Base-by-base conservation (phyloP, 306 rosid species). In the Elaeagnus macrophylla region DNA sequence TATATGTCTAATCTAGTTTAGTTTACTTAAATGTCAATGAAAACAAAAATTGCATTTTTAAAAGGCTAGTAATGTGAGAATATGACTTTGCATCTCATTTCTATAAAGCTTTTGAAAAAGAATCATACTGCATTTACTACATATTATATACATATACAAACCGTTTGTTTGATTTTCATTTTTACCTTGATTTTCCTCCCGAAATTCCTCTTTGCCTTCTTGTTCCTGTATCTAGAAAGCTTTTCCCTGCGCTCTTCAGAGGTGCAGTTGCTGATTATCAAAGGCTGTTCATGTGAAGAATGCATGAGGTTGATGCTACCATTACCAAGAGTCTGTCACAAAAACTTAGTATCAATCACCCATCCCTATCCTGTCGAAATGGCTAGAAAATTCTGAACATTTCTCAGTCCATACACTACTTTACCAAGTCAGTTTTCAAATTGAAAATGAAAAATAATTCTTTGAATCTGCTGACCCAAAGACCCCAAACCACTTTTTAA, bases 101-200 rank as follows among this genome's bases (percentile, higher is more conserved):
- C 8, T 32, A 32, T 62, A 9, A 9, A 32, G 45, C 35, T 52
- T n/a, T n/a, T 62, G 11, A n/a, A 38, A 2, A 43, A 36, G 8
- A 36, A 5, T 25, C 32, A 45, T 17, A 37, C 5, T 5, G 32
- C 12, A 18, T 49, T 8, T 2, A 64, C 1, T n/a, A 12, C 39
- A 54, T 53, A 48, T 10, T 5, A 16, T 20, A 38, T 45, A 12
- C 38, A 12, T 2, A 48, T n/a, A n/a, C n/a, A n/a, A n/a, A n/a
- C n/a, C n/a, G n/a, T n/a, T n/a, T n/a, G 5, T 3, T 1, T 19
- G 3, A 10, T 25, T n/a, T n/a, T n/a, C n/a, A 3, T 56, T 12
- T 38, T 51, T 80, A 93, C 99, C 99, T 93, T 93, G 75, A 93
- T 87, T 79, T 93, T 93, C 84, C 99, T 75, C 66, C 95, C 96